These are phyloP conservation scores for Cicer arietinum DNA, from an alignment of 306 rosid species.

Conservation along the genomic window DNA sequence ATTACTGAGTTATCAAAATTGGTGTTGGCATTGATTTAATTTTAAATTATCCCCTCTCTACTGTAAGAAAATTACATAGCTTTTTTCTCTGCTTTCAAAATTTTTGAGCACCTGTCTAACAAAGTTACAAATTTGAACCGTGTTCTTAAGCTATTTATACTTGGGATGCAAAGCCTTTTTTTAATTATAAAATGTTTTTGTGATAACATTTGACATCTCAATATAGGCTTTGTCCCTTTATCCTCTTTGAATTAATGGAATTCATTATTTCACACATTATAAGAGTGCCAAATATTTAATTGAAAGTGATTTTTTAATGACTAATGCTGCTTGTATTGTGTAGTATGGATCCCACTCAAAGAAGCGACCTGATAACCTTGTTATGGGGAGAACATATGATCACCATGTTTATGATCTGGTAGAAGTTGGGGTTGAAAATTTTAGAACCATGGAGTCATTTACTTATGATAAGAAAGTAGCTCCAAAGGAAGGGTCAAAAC, in stretches of 20 bases:
- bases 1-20: too few species aligned
- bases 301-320: background rate
- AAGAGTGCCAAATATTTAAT: background rate
- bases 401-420: conserved; percentile 86
- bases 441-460: conserved; percentile 68
- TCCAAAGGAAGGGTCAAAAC: conserved; percentile 83
- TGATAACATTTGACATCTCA: conserved; percentile 4
- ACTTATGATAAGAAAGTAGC: conserved; percentile 74
- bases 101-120: background rate
- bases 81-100: background rate
- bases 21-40: background rate
- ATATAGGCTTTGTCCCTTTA: background rate
- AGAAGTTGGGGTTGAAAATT: conserved; percentile 93
- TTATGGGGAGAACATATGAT: conserved; percentile 83
- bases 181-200: background rate
- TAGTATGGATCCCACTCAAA: conserved; percentile 97
- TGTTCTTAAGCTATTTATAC: conserved; percentile 3
- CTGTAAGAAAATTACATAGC: background rate
- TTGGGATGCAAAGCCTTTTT: background rate
- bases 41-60: background rate
- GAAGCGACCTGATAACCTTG: conserved; percentile 93
- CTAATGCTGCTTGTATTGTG: conserved; percentile 47
- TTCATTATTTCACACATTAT: background rate
- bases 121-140: background rate
- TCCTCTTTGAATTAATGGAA: background rate